Base-by-base conservation (phyloP, 805 yeast species). In the Candida tallmaniae region DNA sequence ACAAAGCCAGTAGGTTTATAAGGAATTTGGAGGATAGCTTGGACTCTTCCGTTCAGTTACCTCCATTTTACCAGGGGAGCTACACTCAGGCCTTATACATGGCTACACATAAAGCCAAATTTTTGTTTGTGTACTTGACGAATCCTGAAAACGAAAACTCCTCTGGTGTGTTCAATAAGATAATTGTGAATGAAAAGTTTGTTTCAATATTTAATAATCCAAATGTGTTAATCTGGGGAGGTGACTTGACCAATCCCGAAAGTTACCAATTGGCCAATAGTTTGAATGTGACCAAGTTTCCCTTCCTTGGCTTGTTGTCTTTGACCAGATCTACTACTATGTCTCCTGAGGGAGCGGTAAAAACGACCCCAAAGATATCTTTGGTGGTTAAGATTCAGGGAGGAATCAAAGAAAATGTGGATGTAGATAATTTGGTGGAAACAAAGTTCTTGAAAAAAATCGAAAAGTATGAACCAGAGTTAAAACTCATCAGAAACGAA, bases 241-340 rank as follows among this genome's bases (percentile, higher is more conserved):
- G 96, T 6, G 81, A 85, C 51, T 74, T 83, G 16, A 71, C 74
- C n/a, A 78, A 78, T 37, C 76, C 88, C 14, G 97, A 90, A 55
- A 85, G 90, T 1, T 79, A 76, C 50, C 95, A 86, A 47, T 79
- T 87, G 11, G 83, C 95, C 0, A 80, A 83, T 50, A 77, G 81
- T 24, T 70, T 89, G 40, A 73, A 75, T 38, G 80, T 81, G 26
- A 72, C 86, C 14, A 73, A 75, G 44, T 79, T 80, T 49, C 98
- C 98, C n/a, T 83, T 84, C 51, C 55, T 85, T 22, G 95, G 90
- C 0, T 60, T 89, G 9, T 55, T 93, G 8, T 80, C 87, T 31
- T 65, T 87, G 35, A 83, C 86, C 12, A 72, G 78, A 32, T 64
- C 67, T 11, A 69, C 66, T 51, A 45, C 65, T 38, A 49, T 79